phyloP scores from a whole-genome alignment of 768 basidiomycete genomes.

The Termitomyces sp. region DNA sequence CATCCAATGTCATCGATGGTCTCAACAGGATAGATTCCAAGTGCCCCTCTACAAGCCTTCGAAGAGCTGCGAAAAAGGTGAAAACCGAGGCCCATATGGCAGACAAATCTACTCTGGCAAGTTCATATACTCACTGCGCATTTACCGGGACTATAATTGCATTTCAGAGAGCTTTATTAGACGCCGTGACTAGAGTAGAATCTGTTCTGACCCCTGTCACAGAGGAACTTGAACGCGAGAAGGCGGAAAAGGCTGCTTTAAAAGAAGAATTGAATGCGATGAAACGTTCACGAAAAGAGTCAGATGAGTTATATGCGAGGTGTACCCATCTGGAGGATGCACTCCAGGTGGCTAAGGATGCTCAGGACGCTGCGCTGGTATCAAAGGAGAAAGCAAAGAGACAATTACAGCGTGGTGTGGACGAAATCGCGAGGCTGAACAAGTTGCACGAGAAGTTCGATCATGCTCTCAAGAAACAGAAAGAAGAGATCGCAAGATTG shows the following conservation, averaged over 20 bases:
- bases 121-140: neutral
- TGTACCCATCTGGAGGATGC: neutral
- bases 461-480: constrained; percentile 2
- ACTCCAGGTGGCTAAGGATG: neutral
- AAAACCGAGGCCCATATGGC: neutral
- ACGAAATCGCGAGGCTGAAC: constrained; percentile 2
- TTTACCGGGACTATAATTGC: neutral
- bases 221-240: constrained; percentile 4
- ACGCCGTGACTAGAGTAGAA: constrained; percentile 2
- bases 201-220: neutral
- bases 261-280: neutral
- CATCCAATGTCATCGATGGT: neutral
- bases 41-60: neutral
- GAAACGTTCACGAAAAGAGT: neutral
- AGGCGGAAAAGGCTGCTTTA: neutral
- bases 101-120: constrained; percentile 1
- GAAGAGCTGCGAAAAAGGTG: constrained; percentile 7
- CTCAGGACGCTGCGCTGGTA: neutral
- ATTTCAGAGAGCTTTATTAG: constrained; percentile 3
- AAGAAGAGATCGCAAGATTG: neutral
- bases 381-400: neutral
- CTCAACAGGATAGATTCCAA: neutral
- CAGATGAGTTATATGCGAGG: neutral
- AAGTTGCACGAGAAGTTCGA: constrained; percentile 2
- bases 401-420: neutral